These are phyloP conservation scores for Saccharomycopsis hybrid DNA, from an alignment of 1,139 yeast species.

Conservation along the genomic window DNA sequence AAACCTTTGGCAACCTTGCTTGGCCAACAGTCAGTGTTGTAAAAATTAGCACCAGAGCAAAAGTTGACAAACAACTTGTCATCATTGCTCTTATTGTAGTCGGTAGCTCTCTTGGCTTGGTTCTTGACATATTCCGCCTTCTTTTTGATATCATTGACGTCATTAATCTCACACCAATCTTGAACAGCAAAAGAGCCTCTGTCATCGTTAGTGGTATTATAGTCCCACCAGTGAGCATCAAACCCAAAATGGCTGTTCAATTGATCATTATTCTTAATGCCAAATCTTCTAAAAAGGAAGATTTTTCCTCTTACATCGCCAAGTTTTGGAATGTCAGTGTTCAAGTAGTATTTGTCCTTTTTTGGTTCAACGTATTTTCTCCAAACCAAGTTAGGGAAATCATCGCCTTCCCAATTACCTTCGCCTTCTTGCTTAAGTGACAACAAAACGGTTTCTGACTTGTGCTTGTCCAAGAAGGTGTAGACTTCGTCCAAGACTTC, in stretches of 20 bases:
- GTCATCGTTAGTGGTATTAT: conserved; percentile 62
- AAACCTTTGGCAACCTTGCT: conserved; percentile 53
- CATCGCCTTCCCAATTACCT: conserved; percentile 62
- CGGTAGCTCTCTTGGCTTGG: conserved; percentile 47
- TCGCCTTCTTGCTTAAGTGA: conserved; percentile 74
- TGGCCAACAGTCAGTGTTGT: conserved; percentile 73
- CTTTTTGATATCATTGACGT: conserved; percentile 45
- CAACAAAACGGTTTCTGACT: conserved; percentile 57
- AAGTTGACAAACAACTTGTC: conserved; percentile 62
- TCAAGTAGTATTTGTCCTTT: conserved; percentile 57
- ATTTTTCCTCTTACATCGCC: conserved; percentile 64
- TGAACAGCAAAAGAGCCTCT: conserved; percentile 60
- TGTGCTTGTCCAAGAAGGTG: conserved; percentile 45
- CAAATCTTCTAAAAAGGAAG: conserved; percentile 64
- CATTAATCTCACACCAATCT: conserved; percentile 64
- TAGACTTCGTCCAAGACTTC: conserved; percentile 52
- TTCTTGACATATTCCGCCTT: conserved; percentile 55
- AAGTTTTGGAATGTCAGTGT: conserved; percentile 48
- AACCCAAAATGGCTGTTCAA: conserved; percentile 48
- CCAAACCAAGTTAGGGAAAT: conserved; percentile 61
- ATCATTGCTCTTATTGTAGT: conserved; percentile 40
- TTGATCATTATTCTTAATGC: conserved; percentile 41
- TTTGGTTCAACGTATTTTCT: conserved; percentile 46
- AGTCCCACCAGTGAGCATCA: conserved; percentile 62
- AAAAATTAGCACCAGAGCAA: conserved; percentile 70